Evolutionary conservation across 495 filamentous ascomycete species (phyloP).

Genomic region (Penicillium crystallinum): DNA sequence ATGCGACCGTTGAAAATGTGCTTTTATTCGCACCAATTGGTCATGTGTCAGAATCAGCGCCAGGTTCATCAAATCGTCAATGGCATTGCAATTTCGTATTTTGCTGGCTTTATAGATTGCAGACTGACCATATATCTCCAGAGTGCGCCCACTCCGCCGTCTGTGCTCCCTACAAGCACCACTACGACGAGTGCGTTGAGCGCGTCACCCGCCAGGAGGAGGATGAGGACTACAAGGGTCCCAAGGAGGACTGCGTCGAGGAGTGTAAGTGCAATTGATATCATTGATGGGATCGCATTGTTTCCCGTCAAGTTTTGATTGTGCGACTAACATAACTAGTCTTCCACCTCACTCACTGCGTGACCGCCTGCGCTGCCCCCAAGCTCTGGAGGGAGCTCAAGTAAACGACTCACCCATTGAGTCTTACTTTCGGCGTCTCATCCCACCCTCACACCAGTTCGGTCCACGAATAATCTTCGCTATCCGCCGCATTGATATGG

Average conservation of each 20-base stretch:
- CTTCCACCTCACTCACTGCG: slow-evolving; percentile 97
- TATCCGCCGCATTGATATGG: slow-evolving; percentile 6
- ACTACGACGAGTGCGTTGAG: slow-evolving; percentile 96
- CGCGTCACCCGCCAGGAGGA: slow-evolving; percentile 74
- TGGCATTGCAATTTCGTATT: slow-evolving; percentile 13
- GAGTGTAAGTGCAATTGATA: slow-evolving; percentile 70
- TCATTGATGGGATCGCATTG: not conserved
- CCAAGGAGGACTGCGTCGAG: slow-evolving; percentile 94
- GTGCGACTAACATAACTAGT: slow-evolving; percentile 50
- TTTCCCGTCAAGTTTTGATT: not conserved
- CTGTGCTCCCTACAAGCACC: slow-evolving; percentile 87
- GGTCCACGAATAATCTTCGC: slow-evolving; percentile 1
- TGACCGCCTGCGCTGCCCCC: slow-evolving; percentile 83
- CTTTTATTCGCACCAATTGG: slow-evolving; percentile 1
- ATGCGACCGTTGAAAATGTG: not conserved
- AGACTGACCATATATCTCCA: slow-evolving; percentile 35
- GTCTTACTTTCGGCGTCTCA: slow-evolving; percentile 9
- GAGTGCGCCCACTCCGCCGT: slow-evolving; percentile 81
- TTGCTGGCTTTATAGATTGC: not conserved
- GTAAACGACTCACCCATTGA: slow-evolving; percentile 47
- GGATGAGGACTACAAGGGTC: slow-evolving; percentile 54
- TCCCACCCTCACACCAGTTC: slow-evolving; percentile 9
- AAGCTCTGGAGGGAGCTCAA: slow-evolving; percentile 90
- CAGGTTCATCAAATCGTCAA: slow-evolving; percentile 7
- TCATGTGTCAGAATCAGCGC: slow-evolving; percentile 1